These are phyloP conservation scores for Daucus carota DNA, from an alignment of 129 eudicot species.

Conservation along the genomic window DNA sequence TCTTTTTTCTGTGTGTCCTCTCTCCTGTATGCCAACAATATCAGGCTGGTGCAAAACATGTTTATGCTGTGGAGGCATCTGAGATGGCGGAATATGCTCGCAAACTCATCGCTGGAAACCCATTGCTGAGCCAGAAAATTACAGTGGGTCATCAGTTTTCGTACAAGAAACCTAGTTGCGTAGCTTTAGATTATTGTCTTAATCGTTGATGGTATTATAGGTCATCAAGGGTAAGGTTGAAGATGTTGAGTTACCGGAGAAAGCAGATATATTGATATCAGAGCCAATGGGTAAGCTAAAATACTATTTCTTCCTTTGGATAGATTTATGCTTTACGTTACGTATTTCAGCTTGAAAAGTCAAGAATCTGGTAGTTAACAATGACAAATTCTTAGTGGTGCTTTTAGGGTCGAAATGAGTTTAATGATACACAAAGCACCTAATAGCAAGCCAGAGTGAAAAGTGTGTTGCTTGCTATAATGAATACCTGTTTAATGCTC, in stretches of 20 bases:
- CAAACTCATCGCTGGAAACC: conserved; percentile 90
- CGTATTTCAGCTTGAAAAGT: neutral
- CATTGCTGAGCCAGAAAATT: conserved; percentile 63
- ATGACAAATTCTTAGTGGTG: neutral
- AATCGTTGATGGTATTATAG: conserved; percentile 29
- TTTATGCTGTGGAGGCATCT: conserved; percentile 98
- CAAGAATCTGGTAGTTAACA: neutral
- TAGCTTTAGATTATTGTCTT: conserved; percentile 15
- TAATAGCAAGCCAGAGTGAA: neutral
- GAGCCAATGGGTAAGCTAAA: conserved; percentile 90
- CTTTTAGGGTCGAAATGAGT: neutral
- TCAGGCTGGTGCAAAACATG: conserved; percentile 98
- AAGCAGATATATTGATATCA: conserved; percentile 92
- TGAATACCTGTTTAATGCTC: neutral
- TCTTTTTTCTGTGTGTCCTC: neutral
- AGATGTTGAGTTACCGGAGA: conserved; percentile 93
- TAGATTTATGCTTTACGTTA: neutral
- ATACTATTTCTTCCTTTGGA: neutral
- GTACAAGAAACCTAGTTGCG: conserved; percentile 10
- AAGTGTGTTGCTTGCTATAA: neutral
- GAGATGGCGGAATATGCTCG: conserved; percentile 98
- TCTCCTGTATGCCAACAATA: conserved; percentile 3
- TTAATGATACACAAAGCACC: neutral
- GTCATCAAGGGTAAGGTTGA: conserved; percentile 95
- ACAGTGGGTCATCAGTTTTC: conserved; percentile 45